These are phyloP conservation scores for Radiomyces spectabilis DNA, from an alignment of 192 early-diverging fungal genomes.

Conservation along the genomic window DNA sequence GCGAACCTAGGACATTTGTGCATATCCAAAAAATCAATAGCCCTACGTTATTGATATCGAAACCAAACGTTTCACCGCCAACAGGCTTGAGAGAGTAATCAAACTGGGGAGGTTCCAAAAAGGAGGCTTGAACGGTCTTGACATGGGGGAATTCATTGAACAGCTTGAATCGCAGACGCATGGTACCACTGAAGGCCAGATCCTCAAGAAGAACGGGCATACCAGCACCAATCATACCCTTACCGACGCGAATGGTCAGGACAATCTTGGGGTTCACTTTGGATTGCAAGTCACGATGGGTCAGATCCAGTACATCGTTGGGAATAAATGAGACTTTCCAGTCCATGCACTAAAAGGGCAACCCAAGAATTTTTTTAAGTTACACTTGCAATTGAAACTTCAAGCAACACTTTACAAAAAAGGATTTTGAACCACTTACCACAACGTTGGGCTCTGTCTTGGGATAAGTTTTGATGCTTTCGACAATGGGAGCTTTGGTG, in stretches of 20 bases:
- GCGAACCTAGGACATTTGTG: neutral
- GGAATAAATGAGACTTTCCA: conserved; percentile 83
- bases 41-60: conserved; percentile 78
- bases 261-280: conserved; percentile 85
- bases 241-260: conserved; percentile 78
- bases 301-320: conserved; percentile 70
- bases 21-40: neutral
- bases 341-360: conserved; percentile 67
- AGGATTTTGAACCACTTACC: conserved; percentile 33
- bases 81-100: conserved; percentile 90
- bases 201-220: conserved; percentile 83
- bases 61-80: conserved; percentile 74
- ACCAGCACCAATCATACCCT: conserved; percentile 76
- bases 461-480: conserved; percentile 63
- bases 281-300: conserved; percentile 54
- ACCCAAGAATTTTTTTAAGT: no score
- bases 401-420: no score
- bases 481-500: conserved; percentile 66
- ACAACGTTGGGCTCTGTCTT: conserved; percentile 67
- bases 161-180: conserved; percentile 79
- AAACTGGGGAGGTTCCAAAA: conserved; percentile 78
- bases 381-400: no score
- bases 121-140: conserved; percentile 73
- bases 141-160: conserved; percentile 84
- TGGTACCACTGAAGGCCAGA: conserved; percentile 71